Evolutionary conservation across 2,329 filamentous ascomycete genomes (phyloP).

Genomic region (Xylaria sp.): DNA sequence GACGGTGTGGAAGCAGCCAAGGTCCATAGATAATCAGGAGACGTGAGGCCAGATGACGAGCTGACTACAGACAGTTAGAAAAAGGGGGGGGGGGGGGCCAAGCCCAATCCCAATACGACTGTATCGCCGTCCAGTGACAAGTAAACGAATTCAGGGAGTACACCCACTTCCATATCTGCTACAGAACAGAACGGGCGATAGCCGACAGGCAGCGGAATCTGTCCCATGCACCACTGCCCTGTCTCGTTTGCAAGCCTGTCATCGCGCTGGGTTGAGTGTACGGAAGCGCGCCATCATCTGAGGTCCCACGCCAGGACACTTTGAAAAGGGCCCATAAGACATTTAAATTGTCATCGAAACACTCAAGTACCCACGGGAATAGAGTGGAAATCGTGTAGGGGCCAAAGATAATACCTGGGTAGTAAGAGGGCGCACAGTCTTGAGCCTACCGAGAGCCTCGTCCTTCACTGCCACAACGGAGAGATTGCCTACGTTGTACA

Average conservation of each 20-base stretch:
- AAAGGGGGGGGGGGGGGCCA: constrained; percentile 5
- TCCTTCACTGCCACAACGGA: too few relatives aligned
- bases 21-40: constrained; percentile 24
- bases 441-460: too few relatives aligned
- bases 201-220: constrained; percentile 8
- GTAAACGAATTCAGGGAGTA: constrained; percentile 1
- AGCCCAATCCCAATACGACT: constrained; percentile 18
- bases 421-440: too few relatives aligned
- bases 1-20: constrained; percentile 14
- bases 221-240: constrained; percentile 19
- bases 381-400: too few relatives aligned
- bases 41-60: constrained; percentile 30
- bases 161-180: neutral
- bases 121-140: constrained; percentile 8
- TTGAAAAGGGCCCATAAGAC: too few relatives aligned
- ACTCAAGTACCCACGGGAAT: too few relatives aligned
- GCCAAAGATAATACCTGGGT: too few relatives aligned
- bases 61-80: constrained; percentile 11
- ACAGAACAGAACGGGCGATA: neutral
- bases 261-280: constrained; percentile 21
- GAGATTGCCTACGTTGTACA: too few relatives aligned
- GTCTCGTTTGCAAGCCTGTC: constrained; percentile 22
- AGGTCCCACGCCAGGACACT: neutral
- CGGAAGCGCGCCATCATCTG: constrained; percentile 13
- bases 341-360: too few relatives aligned